phyloP scores from a whole-genome alignment of 2,329 filamentous ascomycete genomes.

The Phyllachora maydis region DNA sequence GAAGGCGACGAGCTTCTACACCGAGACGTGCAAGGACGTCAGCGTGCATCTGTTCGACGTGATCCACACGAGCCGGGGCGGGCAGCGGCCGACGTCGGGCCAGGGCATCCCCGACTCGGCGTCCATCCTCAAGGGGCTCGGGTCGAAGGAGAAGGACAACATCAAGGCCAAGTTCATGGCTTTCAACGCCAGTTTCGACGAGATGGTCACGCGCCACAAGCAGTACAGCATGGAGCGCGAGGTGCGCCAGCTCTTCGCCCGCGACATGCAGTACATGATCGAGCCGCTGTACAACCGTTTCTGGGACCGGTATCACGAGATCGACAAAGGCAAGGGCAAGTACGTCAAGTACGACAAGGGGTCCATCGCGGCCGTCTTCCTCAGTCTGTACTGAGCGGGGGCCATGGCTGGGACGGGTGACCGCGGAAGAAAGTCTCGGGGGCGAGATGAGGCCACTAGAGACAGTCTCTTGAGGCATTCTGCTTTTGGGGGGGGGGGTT shows the following conservation, averaged over 20 bases:
- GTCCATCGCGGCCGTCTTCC: slow-evolving; percentile 47
- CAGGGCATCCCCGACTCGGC: slow-evolving; percentile 54
- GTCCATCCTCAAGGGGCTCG: slow-evolving; percentile 64
- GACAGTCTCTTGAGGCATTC: no score
- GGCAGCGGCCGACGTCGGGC: slow-evolving; percentile 52
- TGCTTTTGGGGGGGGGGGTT: no score
- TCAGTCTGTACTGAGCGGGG: slow-evolving; percentile 24
- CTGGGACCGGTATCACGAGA: slow-evolving; percentile 92
- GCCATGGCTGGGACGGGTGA: no score
- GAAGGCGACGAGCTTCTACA: slow-evolving; percentile 61
- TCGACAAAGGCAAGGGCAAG: slow-evolving; percentile 95
- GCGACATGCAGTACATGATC: slow-evolving; percentile 76
- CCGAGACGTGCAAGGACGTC: slow-evolving; percentile 74
- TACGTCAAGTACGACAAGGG: slow-evolving; percentile 95
- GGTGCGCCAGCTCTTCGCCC: slow-evolving; percentile 58
- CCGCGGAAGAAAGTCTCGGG: no score
- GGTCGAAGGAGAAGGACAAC: slow-evolving; percentile 80
- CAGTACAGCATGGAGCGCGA: slow-evolving; percentile 77
- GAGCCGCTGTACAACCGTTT: slow-evolving; percentile 90
- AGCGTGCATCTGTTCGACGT: slow-evolving; percentile 74
- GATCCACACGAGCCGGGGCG: slow-evolving; percentile 66
- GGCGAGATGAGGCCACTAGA: no score
- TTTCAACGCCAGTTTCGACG: slow-evolving; percentile 84
- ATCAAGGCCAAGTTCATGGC: slow-evolving; percentile 91
- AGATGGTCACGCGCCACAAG: slow-evolving; percentile 68